Evolutionary conservation across 352 stramenopile species (phyloP), one percentile per base, ranked within the genome.

Genomic region (Phytophthora crassamura): DNA sequence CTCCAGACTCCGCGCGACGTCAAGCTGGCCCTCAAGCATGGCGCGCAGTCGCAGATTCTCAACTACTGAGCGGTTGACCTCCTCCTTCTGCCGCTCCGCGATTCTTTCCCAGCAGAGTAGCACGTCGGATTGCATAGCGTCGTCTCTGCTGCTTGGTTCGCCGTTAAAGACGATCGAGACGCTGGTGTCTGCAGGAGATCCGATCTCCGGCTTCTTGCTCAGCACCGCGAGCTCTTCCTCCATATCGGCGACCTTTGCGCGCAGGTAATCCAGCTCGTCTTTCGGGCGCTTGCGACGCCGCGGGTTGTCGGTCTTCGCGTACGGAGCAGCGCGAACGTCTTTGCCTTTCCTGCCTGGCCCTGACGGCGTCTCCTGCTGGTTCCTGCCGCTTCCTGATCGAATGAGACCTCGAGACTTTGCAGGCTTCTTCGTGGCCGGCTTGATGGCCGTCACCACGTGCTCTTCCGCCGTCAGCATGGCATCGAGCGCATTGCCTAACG

Each of bases 211-310:
- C 5, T 54, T 47, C 15, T 49, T 55, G 38, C 59, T 50, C 22
- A 77, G 32, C 5, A 39, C 41, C 10, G 41, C 43, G n/a, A 78
- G 42, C 18, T 81, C 41, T 7, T 70, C 42, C 45, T 81, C 64
- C 65, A 81, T 72, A 28, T 78, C 69, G 1, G 43, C 39, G 32
- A 81, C 73, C 25, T 69, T 70, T 22, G 55, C 69, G 10, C 69
- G 65, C 7, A 81, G 55, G 34, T 78, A 81, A 36, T 76, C 66
- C 0, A 81, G 61, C 45, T 81, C 65, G 33, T 81, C 69, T 59
- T 78, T 81, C 28, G 69, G 73, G 2, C 65, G 64, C 22, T 76
- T 78, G 22, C 72, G 64, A 32, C 68, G 68, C n/a, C 64, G 64
- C 2, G 53, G 41, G 16, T 73, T 72, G 53, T 43, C 55, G 12